Evolutionary conservation across 1,139 yeast genomes (phyloP), one percentile per base, ranked within the genome.

Genomic region (Zygoascus hellenicus): DNA sequence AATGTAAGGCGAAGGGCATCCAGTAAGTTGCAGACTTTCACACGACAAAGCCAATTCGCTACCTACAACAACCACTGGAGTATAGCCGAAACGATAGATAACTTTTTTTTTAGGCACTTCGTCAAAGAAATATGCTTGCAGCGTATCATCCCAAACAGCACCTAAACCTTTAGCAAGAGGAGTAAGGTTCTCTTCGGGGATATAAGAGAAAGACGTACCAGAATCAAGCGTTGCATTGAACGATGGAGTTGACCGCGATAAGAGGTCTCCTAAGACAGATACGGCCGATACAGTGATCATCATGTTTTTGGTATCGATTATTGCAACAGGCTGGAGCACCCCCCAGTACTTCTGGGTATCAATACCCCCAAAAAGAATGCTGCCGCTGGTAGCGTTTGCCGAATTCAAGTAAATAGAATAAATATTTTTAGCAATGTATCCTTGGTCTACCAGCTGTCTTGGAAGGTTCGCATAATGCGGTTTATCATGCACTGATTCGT

Each of bases 341-440:
- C 83, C 84, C 0, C 64, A 43, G 58, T 70, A 77, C 58, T 76
- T 77, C 30, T 75, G 67, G 41, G 68, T 65, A 60, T 80, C 85
- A 10, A 78, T 66, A 5, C 80, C 85, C 7, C 85, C 85, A 60
- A 80, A 77, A 45, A 80, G 62, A 19, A 80, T 56, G 16, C 68
- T 58, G 1, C 85, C 85, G 1, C 64, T 52, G n/a, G 62, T 53
- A 1, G 74, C 61, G 13, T 64, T 65, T 29, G 65, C 55, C 37
- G 69, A 64, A 48, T 71, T 68, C 52, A 80, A 69, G 58, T 71
- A 80, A 49, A 80, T 63, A 5, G 83, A 77, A 62, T 76, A 80
- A 9, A 76, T 75, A 36, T 60, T 66, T 47, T 68, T 67, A 43
- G 66, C 57, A 54, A 77, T 76, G 44, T 65, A 48, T 0, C 82